Conservation (phyloP, 2,329 filamentous ascomycete genomes). For the Lecanicillium sp. region DNA sequence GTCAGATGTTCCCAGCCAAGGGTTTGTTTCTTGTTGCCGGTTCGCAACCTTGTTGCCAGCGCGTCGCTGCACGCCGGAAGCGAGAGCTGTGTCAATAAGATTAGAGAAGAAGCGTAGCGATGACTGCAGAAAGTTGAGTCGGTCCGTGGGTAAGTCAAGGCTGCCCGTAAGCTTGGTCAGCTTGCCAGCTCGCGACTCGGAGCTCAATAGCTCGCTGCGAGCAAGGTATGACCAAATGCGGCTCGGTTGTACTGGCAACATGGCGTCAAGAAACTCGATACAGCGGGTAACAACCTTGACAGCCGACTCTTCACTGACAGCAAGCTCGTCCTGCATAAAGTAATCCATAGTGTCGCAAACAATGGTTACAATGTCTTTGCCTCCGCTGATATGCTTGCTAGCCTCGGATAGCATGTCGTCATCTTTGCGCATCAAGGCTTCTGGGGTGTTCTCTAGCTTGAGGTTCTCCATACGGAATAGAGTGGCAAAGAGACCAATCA, state of each 20-base stretch:
- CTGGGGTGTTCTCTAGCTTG: constrained; percentile 20
- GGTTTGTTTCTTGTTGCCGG: constrained; percentile 40
- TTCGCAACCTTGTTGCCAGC: constrained; percentile 40
- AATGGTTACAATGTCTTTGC: constrained; percentile 70
- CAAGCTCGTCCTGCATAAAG: constrained; percentile 49
- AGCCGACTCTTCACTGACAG: constrained; percentile 52
- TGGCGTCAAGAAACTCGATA: constrained; percentile 68
- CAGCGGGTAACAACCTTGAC: constrained; percentile 64
- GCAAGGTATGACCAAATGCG: constrained; percentile 86
- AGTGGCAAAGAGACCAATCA: constrained; percentile 65
- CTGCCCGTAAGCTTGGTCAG: constrained; percentile 74
- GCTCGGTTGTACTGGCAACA: constrained; percentile 68
- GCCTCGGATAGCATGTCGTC: constrained; percentile 45
- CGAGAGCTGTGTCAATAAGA: constrained; percentile 68
- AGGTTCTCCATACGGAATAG: constrained; percentile 50
- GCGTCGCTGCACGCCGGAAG: constrained; percentile 60
- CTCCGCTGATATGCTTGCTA: constrained; percentile 47
- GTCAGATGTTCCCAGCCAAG: constrained; percentile 68
- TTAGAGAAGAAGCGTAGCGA: constrained; percentile 67
- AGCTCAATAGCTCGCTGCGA: constrained; percentile 70
- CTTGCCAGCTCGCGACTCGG: constrained; percentile 67
- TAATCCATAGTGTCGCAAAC: constrained; percentile 80
- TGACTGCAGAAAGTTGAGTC: constrained; percentile 69
- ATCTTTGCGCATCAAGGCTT: constrained; percentile 25
- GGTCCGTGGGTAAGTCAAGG: constrained; percentile 68